phyloP scores from a whole-genome alignment of 2,329 filamentous ascomycete species.

The Hypomyces perniciosus region DNA sequence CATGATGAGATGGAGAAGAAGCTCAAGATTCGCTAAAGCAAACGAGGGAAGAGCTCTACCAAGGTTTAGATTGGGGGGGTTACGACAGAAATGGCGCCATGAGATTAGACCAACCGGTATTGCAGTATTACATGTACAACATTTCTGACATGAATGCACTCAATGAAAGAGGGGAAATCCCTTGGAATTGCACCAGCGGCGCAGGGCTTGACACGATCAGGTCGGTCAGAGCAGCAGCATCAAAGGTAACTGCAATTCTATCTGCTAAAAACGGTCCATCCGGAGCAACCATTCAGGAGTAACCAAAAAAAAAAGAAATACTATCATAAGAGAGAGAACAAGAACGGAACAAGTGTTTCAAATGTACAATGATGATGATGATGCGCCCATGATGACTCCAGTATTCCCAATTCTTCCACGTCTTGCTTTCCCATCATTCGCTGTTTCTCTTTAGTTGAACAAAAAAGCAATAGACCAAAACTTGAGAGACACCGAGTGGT shows the following conservation, averaged over 20 bases:
- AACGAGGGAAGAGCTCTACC: not conserved
- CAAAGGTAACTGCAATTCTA: conserved; percentile 21
- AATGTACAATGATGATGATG: conserved; percentile 14
- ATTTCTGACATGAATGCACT: not conserved
- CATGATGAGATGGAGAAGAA: conserved; percentile 93
- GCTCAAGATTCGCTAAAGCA: conserved; percentile 59
- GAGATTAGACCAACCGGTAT: not conserved
- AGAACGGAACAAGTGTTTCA: conserved; percentile 5
- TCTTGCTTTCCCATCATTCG: conserved; percentile 16
- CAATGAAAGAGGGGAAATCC: not conserved
- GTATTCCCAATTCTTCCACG: conserved; percentile 18
- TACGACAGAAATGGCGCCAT: no score
- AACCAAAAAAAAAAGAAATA: not conserved
- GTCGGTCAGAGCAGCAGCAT: not conserved
- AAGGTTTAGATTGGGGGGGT: not conserved
- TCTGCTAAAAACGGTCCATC: conserved; percentile 16
- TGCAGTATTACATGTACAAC: not conserved
- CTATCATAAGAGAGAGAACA: conserved; percentile 2
- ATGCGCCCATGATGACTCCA: conserved; percentile 23
- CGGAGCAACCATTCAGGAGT: not conserved
- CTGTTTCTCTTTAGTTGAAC: conserved; percentile 11
- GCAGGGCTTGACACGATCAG: no score
- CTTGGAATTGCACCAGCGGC: no score
- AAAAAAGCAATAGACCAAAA: conserved; percentile 6
- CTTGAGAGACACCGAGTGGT: conserved; percentile 5